Evolutionary conservation across 768 basidiomycete genomes (phyloP), one percentile per base, ranked within the genome.

Genomic region (Kwoniella sp.): DNA sequence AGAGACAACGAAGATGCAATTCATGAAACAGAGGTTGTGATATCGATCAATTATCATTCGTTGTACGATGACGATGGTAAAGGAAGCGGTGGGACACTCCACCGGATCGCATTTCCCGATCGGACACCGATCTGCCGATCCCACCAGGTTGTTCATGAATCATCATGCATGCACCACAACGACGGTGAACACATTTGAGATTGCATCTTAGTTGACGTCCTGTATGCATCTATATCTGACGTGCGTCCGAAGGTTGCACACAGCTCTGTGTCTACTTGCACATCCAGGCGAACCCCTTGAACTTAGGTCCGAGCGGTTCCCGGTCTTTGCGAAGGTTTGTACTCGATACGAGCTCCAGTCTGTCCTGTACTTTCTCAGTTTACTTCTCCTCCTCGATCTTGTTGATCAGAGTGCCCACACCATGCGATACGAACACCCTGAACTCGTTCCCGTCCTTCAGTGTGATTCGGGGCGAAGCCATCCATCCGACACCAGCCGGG

Each of bases 401-500:
- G 75, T 91, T 94, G 66, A 89, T 84, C 26, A 93, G 83, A 0
- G 90, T 90, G 11, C 74, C 74, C 12, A 75, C 69, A 7, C 74
- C 74, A 58, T 73, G 72, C 54, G 74, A 75, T 13, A 75, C 63
- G 34, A 56, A 73, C 11, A 72, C 69, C 34, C 82, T 83, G 78
- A 90, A 85, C 51, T 85, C 84, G 70, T 94, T 91, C 2, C 91
- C 90, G 67, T 89, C 81, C 81, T 88, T 88, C 26, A 93, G 83
- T 63, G 41, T 88, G 37, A 1, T 87, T 84, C 2, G 90, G 88
- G 64, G 87, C 86, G 79, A 84, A 86, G 51, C 86, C 86, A 71
- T 88, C 92, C 1, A 79, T 61, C 92, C 92, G 15, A 92, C 90
- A 25, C 90, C 91, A 62, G 88, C 87, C 1, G 90, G 90, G 1